Percentiles rank a stretch among this genome's conserved stretches.
Conservation (phyloP, 2,329 filamentous ascomycete species). For the Fusarium paranaense region DNA sequence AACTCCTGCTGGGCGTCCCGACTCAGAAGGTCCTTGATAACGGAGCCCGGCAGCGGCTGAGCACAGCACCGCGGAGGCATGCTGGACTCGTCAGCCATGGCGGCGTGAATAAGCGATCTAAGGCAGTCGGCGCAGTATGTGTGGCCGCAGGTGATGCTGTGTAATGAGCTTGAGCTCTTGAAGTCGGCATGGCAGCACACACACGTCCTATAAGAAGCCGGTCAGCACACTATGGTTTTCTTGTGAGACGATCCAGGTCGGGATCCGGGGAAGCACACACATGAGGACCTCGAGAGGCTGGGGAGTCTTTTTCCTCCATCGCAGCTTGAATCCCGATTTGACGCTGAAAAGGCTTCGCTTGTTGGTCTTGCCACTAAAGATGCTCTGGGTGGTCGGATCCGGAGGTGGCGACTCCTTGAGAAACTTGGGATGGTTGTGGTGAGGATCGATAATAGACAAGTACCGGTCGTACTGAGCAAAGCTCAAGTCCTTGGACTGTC, state of each 20-base stretch:
- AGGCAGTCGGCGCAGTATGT: conserved; percentile 68
- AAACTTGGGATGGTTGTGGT: conserved; percentile 57
- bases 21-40: conserved; percentile 62
- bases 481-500: conserved; percentile 54
- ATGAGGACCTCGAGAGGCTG: conserved; percentile 46
- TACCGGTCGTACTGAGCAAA: conserved; percentile 67
- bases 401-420: conserved; percentile 48
- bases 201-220: conserved; percentile 60
- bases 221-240: conserved; percentile 28
- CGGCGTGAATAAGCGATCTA: conserved; percentile 64
- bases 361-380: conserved; percentile 58
- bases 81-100: conserved; percentile 66
- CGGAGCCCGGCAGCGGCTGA: conserved; percentile 62
- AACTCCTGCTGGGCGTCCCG: conserved; percentile 66
- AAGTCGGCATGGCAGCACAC: conserved; percentile 68
- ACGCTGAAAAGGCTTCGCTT: conserved; percentile 58
- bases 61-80: conserved; percentile 73
- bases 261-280: conserved; percentile 41
- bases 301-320: conserved; percentile 53
- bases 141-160: conserved; percentile 68
- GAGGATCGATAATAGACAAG: conserved; percentile 57
- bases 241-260: conserved; percentile 16
- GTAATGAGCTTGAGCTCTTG: conserved; percentile 55
- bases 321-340: conserved; percentile 58
- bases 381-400: conserved; percentile 51